Evolutionary conservation across 2,329 filamentous ascomycete genomes (phyloP).

Genomic region (Purpureocillium takamizusanense): DNA sequence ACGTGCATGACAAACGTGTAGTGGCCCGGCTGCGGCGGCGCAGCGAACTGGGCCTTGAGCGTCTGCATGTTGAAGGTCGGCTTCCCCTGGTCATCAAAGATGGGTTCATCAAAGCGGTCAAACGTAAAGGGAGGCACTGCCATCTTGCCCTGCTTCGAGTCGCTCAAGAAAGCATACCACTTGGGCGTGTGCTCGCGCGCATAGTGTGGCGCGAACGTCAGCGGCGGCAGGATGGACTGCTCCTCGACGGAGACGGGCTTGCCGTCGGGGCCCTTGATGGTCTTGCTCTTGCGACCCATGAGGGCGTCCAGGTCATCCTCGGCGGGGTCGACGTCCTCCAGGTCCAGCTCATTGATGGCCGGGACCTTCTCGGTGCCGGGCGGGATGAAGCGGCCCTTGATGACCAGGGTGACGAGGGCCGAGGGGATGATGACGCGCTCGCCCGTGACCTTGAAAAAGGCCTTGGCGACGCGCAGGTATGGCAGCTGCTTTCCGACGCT

Average conservation of each 20-base stretch:
- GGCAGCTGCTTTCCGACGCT: slow-evolving; percentile 77
- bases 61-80: slow-evolving; percentile 95
- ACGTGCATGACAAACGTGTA: slow-evolving; percentile 94
- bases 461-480: slow-evolving; percentile 74
- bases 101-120: slow-evolving; percentile 79
- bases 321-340: slow-evolving; percentile 85
- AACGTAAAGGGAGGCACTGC: slow-evolving; percentile 97
- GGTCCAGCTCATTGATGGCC: slow-evolving; percentile 63
- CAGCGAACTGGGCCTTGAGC: slow-evolving; percentile 92
- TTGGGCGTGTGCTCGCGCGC: slow-evolving; percentile 80
- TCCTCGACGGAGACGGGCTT: slow-evolving; percentile 48
- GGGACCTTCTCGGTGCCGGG: slow-evolving; percentile 73
- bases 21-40: slow-evolving; percentile 82
- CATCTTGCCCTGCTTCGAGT: slow-evolving; percentile 90
- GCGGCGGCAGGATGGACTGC: slow-evolving; percentile 64
- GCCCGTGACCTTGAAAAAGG: slow-evolving; percentile 97
- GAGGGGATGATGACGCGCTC: slow-evolving; percentile 88
- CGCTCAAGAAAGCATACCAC: slow-evolving; percentile 92
- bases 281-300: slow-evolving; percentile 65
- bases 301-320: slow-evolving; percentile 87
- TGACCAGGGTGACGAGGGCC: slow-evolving; percentile 84
- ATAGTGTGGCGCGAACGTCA: slow-evolving; percentile 87
- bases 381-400: slow-evolving; percentile 90
- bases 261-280: slow-evolving; percentile 52
- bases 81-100: slow-evolving; percentile 70